phyloP scores from a whole-genome alignment of 148 eudicot species.

The Salicornia ramosissima region DNA sequence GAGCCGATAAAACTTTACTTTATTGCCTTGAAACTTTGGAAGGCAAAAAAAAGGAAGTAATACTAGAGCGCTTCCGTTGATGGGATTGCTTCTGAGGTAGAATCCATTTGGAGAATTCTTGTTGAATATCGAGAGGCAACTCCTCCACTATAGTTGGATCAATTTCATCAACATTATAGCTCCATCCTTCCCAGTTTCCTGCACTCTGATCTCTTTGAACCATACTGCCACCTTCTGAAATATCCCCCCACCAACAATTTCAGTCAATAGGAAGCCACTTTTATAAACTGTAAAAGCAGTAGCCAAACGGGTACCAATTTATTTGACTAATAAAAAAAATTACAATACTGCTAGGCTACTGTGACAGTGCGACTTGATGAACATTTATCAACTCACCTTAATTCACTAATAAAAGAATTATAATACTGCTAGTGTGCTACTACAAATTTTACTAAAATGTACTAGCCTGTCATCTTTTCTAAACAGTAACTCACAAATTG shows the following conservation, averaged over 20 bases:
- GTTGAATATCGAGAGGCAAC: slow-evolving; percentile 33
- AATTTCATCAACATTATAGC: slow-evolving; percentile 26
- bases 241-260: slow-evolving; percentile 9
- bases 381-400: no score
- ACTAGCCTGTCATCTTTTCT: no score
- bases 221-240: slow-evolving; percentile 5
- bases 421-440: no score
- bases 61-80: slow-evolving; percentile 9
- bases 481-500: no score
- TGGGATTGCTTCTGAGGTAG: slow-evolving; percentile 28
- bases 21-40: slow-evolving; percentile 10
- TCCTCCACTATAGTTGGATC: slow-evolving; percentile 26
- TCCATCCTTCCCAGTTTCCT: slow-evolving; percentile 21
- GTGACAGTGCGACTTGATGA: no score
- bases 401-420: no score
- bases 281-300: no score
- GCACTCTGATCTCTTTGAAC: background rate
- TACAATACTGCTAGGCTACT: no score
- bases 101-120: slow-evolving; percentile 31
- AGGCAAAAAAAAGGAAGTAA: slow-evolving; percentile 27
- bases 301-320: no score
- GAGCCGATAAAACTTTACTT: background rate
- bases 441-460: no score
- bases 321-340: no score
- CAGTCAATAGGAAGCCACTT: background rate